Conservation (phyloP, 352 stramenopile species). For the Hyphochytrium catenoides region DNA sequence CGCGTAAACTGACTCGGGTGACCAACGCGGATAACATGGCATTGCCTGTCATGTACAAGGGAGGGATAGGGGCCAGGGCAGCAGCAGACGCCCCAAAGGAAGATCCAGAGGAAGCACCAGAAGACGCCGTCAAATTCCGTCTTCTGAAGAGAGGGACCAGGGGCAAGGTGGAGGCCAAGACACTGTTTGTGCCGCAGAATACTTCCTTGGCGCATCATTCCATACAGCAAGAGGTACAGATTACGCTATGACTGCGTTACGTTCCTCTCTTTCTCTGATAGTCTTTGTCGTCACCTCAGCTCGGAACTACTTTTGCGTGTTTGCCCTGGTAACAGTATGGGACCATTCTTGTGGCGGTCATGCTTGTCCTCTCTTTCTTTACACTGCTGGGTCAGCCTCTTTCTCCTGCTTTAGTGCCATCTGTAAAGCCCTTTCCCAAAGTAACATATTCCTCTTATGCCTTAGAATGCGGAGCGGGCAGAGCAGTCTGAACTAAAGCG, state of each 20-base stretch:
- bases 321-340: too few species aligned
- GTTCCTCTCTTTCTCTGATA: too few species aligned
- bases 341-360: too few species aligned
- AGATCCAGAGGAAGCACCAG: neutral
- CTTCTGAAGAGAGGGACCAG: constrained; percentile 89
- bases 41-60: constrained; percentile 50
- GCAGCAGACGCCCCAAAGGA: neutral
- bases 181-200: constrained; percentile 69
- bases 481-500: constrained; percentile 63
- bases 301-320: too few species aligned
- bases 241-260: too few species aligned
- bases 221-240: constrained; percentile 51
- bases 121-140: constrained; percentile 58
- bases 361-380: too few species aligned
- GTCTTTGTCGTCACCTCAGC: too few species aligned
- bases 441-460: too few species aligned
- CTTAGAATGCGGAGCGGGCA: constrained; percentile 50
- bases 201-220: constrained; percentile 77
- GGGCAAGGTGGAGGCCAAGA: constrained; percentile 80
- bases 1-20: constrained; percentile 24
- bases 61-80: constrained; percentile 8
- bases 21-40: constrained; percentile 67
- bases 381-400: too few species aligned
- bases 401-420: too few species aligned
- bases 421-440: too few species aligned